Base-by-base conservation (phyloP, 352 stramenopile species). In the Pythium monospermum region DNA sequence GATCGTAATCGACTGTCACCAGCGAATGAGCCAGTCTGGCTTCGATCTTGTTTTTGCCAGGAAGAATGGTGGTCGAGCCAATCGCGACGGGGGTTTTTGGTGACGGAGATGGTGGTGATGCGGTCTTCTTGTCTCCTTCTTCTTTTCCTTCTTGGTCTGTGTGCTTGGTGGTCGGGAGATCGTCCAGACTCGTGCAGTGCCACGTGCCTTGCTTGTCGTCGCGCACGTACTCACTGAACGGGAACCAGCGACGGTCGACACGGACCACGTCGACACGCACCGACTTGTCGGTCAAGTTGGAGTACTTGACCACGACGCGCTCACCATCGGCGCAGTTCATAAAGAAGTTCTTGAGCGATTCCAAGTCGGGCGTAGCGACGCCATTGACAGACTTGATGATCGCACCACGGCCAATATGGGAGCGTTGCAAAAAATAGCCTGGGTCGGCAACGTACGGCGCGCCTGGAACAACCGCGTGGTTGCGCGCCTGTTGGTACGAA, bases 231-330 rank as follows among this genome's bases (percentile, higher is more conserved):
- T 91, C 72, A n/a, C 69, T 83, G 45, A 92, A 91, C 13, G 83
- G 81, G 54, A 96, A 97, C 90, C 90, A 97, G n/a, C 87, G 85
- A 10, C 83, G 76, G 51, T 97, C 88, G 15, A 96, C 81, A 56
- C 91, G 83, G 10, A 91, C 83, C 13, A 94, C 80, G 35, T 94
- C 83, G 3, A 94, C 76, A 44, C 87, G 86, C 39, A 91, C 80
- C 2, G 80, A 64, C 47, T 87, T 88, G 56, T 87, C 77, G 6
- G 70, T 74, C 38, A 94, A 52, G 48, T 82, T 82, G 2, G 76
- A 86, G 35, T 84, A 91, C 62, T 94, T 94, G 31, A 97, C 68
- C 1, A 94, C 83, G 11, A 96, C 69, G 3, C 85, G 79, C 53
- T 91, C 71, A 6, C 85, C 73, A 52, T 97, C 86, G 7, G 69